Evolutionary conservation across 1,284 basidiomycete species (phyloP).

Genomic region (Sanghuangporus sanghuang): DNA sequence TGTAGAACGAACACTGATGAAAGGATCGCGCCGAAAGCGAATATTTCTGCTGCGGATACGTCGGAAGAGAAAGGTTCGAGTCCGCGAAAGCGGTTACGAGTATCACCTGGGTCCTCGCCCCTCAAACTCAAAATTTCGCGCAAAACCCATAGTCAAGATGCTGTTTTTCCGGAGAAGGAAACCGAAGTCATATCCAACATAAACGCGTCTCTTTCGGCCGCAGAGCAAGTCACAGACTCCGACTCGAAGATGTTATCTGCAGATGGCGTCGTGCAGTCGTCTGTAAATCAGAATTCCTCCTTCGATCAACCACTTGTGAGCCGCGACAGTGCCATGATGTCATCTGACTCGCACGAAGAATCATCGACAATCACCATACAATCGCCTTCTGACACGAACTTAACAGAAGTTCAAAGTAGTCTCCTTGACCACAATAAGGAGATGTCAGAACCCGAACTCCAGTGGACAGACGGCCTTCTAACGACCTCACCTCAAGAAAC

Average conservation of each 20-base stretch:
- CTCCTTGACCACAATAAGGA: not conserved
- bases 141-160: not conserved
- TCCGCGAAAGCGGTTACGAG: not conserved
- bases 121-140: not conserved
- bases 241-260: not conserved
- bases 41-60: not conserved
- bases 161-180: not conserved
- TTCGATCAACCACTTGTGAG: not conserved
- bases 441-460: not conserved
- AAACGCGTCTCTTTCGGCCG: not conserved
- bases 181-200: no score
- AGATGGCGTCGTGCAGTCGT: not conserved
- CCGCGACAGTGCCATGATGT: not conserved
- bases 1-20: conserved; percentile 29
- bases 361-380: not conserved
- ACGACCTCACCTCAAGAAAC: not conserved
- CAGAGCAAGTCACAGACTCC: no score
- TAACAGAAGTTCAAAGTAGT: not conserved
- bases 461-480: not conserved
- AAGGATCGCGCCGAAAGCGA: not conserved
- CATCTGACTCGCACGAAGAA: not conserved
- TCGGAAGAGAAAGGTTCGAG: not conserved
- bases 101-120: not conserved
- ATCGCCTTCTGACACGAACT: not conserved
- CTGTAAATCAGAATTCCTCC: not conserved